A percentile compares a stretch with the other conserved stretches of the same genome.
phyloP scores from a whole-genome alignment of 2,329 filamentous ascomycete genomes.

The Neopestalotiopsis clavispora region DNA sequence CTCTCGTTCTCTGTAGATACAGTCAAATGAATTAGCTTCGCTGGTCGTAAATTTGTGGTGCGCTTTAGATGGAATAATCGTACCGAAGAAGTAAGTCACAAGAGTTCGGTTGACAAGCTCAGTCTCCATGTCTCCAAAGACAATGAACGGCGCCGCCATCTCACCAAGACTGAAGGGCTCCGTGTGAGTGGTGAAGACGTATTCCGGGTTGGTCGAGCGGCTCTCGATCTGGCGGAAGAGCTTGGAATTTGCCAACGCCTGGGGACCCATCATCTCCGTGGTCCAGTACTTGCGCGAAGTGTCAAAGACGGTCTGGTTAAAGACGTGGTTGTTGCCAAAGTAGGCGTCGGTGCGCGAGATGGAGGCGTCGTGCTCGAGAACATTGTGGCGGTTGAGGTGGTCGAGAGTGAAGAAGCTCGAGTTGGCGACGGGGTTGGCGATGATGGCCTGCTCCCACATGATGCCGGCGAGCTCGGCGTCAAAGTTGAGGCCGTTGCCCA shows the following conservation, averaged over 20 bases:
- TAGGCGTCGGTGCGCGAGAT: constrained; percentile 47
- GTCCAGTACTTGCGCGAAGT: constrained; percentile 49
- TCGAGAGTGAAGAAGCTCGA: constrained; percentile 45
- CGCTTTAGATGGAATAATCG: constrained; percentile 21
- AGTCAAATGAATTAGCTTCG: background rate
- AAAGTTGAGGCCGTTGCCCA: constrained; percentile 47
- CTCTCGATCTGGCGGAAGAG: constrained; percentile 48
- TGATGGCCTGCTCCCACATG: constrained; percentile 47
- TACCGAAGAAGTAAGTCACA: constrained; percentile 53
- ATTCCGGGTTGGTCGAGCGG: constrained; percentile 51
- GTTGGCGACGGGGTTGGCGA: constrained; percentile 44
- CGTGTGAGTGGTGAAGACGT: constrained; percentile 46
- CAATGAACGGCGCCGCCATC: constrained; percentile 53
- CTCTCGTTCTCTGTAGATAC: constrained; percentile 13
- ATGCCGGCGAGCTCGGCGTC: constrained; percentile 39
- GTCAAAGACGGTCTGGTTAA: constrained; percentile 54
- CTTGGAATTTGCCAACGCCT: constrained; percentile 49
- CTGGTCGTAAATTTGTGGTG: background rate
- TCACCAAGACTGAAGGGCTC: constrained; percentile 56
- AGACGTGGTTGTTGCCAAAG: constrained; percentile 54
- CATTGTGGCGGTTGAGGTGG: constrained; percentile 48
- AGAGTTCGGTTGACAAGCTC: constrained; percentile 44
- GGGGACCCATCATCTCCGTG: constrained; percentile 36
- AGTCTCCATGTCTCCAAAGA: constrained; percentile 48
- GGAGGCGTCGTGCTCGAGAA: constrained; percentile 48